Evolutionary conservation across 1,284 basidiomycete genomes (phyloP).

Genomic region (Somion occarium): DNA sequence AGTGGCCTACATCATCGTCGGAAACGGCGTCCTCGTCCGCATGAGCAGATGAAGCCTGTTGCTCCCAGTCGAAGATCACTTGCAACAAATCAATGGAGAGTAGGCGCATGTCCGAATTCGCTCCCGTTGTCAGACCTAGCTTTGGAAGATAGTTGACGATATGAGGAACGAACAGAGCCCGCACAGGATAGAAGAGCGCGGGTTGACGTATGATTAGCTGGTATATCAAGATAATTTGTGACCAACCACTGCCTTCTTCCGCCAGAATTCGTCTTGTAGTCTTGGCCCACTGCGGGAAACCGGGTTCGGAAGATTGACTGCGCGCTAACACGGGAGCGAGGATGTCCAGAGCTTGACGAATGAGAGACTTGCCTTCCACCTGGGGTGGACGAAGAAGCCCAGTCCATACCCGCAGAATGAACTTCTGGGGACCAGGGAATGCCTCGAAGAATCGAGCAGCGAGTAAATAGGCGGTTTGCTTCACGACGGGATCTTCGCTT

Average conservation of each 20-base stretch:
- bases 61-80: slow-evolving; percentile 87
- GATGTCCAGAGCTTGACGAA: slow-evolving; percentile 87
- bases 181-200: slow-evolving; percentile 90
- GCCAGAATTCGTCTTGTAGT: slow-evolving; percentile 84
- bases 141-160: slow-evolving; percentile 90
- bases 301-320: slow-evolving; percentile 49
- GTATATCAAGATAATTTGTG: slow-evolving; percentile 87
- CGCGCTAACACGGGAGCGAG: slow-evolving; percentile 84
- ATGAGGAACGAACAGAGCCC: slow-evolving; percentile 93
- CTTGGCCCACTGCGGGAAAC: slow-evolving; percentile 85
- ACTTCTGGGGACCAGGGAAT: slow-evolving; percentile 90
- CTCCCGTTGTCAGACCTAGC: slow-evolving; percentile 74
- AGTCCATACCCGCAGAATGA: slow-evolving; percentile 92
- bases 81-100: slow-evolving; percentile 84
- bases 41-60: slow-evolving; percentile 41
- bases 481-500: slow-evolving; percentile 87
- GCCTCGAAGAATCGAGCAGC: slow-evolving; percentile 93
- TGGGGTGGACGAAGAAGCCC: slow-evolving; percentile 85
- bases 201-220: slow-evolving; percentile 91
- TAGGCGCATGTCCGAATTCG: slow-evolving; percentile 78
- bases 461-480: slow-evolving; percentile 91
- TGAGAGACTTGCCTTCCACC: slow-evolving; percentile 76
- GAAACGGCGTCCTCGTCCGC: slow-evolving; percentile 19
- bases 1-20: slow-evolving; percentile 16
- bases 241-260: slow-evolving; percentile 83